These are phyloP conservation scores for Chrysoporthe puriensis DNA, from an alignment of 2,329 filamentous ascomycete genomes.

Conservation along the genomic window DNA sequence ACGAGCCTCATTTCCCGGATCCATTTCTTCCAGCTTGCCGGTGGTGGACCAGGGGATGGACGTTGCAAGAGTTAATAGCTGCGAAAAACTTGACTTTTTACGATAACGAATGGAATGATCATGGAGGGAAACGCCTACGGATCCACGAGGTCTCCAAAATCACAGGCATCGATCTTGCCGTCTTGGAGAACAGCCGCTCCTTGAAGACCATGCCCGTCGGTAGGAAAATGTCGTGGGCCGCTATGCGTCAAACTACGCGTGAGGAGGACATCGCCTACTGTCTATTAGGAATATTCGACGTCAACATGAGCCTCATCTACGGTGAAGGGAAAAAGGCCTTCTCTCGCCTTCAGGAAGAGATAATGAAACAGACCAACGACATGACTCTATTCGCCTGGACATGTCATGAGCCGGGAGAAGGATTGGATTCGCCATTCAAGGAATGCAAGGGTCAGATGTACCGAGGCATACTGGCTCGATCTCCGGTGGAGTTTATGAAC, in stretches of 20 bases:
- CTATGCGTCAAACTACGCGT: conserved; percentile 31
- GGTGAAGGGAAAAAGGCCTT: conserved; percentile 35
- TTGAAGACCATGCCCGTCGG: conserved; percentile 30
- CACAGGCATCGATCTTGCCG: conserved; percentile 25
- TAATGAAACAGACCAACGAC: conserved; percentile 31
- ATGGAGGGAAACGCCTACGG: conserved; percentile 22
- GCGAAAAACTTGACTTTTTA: conserved; percentile 27
- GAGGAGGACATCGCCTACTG: conserved; percentile 34
- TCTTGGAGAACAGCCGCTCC: conserved; percentile 22
- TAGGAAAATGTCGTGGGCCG: conserved; percentile 36
- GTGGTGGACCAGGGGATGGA: conserved; percentile 30
- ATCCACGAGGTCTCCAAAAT: conserved; percentile 21
- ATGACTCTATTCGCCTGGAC: conserved; percentile 30
- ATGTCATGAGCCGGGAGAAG: conserved; percentile 11
- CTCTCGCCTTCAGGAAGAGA: conserved; percentile 35
- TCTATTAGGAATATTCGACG: conserved; percentile 33
- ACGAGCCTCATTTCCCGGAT: conserved; percentile 2
- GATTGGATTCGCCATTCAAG: conserved; percentile 7
- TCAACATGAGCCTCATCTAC: conserved; percentile 38
- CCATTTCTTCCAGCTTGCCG: conserved; percentile 19
- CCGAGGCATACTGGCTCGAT: conserved; percentile 28
- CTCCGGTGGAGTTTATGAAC: conserved; percentile 24
- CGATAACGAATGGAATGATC: conserved; percentile 26
- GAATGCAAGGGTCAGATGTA: conserved; percentile 22
- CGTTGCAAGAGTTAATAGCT: conserved; percentile 29